Conservation (phyloP, 73 alveolate genomes). For the Tetrahymena malaccensis region DNA sequence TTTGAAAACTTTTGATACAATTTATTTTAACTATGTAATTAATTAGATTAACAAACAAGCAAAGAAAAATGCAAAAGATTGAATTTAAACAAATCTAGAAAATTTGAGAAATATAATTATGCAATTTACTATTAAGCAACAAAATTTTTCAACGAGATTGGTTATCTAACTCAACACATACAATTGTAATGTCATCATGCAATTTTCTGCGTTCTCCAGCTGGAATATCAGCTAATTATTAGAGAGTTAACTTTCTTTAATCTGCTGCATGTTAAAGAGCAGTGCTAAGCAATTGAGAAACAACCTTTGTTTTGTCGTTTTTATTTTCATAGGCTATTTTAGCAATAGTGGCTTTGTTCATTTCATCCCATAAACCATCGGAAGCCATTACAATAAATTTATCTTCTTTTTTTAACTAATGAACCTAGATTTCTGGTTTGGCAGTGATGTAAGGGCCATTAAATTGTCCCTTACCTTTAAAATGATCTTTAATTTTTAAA, state of each 20-base stretch:
- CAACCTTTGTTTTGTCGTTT: slow-evolving; percentile 41
- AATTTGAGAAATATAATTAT: background rate
- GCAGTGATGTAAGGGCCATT: slow-evolving; percentile 81
- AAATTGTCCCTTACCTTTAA: slow-evolving; percentile 47
- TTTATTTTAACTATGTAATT: too few relatives aligned
- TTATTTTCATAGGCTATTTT: background rate
- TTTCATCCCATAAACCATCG: slow-evolving; percentile 95
- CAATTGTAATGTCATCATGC: slow-evolving; percentile 84
- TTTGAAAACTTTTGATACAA: too few relatives aligned
- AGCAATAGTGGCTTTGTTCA: slow-evolving; percentile 55
- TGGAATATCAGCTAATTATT: slow-evolving; percentile 48
- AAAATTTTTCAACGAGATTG: background rate
- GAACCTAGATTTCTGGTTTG: slow-evolving; percentile 63
- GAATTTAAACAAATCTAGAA: background rate
- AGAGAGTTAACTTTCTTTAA: slow-evolving; percentile 34
- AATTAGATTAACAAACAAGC: too few relatives aligned
- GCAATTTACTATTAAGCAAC: background rate
- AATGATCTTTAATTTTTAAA: slow-evolving; percentile 64
- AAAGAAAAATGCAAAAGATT: too few relatives aligned
- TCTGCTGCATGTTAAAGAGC: slow-evolving; percentile 59
- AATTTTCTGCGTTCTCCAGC: slow-evolving; percentile 73
- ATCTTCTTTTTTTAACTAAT: slow-evolving; percentile 60
- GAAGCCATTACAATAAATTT: slow-evolving; percentile 72
- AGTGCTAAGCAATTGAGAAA: slow-evolving; percentile 44
- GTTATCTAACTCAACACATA: slow-evolving; percentile 38